Base-by-base conservation (phyloP, 306 rosid genomes). In the Vigna unguiculata region DNA sequence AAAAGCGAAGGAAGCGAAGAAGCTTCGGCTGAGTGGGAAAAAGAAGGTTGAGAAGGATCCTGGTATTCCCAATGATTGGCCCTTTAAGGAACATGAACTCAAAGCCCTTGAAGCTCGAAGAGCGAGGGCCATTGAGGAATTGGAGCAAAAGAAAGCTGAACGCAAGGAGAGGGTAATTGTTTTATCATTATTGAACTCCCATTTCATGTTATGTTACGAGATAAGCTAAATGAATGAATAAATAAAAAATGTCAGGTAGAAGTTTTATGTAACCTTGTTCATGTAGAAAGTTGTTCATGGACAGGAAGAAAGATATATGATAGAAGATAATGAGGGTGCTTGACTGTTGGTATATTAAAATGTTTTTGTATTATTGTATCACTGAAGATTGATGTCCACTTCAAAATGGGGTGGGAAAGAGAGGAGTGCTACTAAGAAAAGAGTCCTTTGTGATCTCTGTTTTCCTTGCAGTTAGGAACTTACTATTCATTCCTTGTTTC, bases 11-110 rank as follows among this genome's bases (percentile, higher is more conserved):
- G n/a, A n/a, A n/a, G n/a, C n/a, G n/a, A n/a, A n/a, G n/a, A n/a
- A n/a, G n/a, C n/a, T n/a, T n/a, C n/a, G n/a, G n/a, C n/a, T n/a
- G n/a, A n/a, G n/a, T n/a, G n/a, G n/a, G n/a, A n/a, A n/a, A n/a
- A n/a, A n/a, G n/a, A n/a, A n/a, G n/a, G n/a, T n/a, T n/a, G n/a
- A n/a, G n/a, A n/a, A n/a, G n/a, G n/a, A n/a, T n/a, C n/a, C n/a
- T n/a, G n/a, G n/a, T n/a, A n/a, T n/a, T n/a, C n/a, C n/a, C n/a
- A n/a, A n/a, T n/a, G n/a, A n/a, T n/a, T 96, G 98, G 98, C 98
- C 98, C 14, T 92, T 92, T 83, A 92, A 92, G 90, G 99, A 96
- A 69, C 96, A 92, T 73, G 99, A 96, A 85, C 92, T 96, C 21
- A 88, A 92, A 82, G 90, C 93, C 17, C 96, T 96, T 9, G 99